Base-by-base conservation (phyloP, 768 basidiomycete species). In the Termitomyces sp. region DNA sequence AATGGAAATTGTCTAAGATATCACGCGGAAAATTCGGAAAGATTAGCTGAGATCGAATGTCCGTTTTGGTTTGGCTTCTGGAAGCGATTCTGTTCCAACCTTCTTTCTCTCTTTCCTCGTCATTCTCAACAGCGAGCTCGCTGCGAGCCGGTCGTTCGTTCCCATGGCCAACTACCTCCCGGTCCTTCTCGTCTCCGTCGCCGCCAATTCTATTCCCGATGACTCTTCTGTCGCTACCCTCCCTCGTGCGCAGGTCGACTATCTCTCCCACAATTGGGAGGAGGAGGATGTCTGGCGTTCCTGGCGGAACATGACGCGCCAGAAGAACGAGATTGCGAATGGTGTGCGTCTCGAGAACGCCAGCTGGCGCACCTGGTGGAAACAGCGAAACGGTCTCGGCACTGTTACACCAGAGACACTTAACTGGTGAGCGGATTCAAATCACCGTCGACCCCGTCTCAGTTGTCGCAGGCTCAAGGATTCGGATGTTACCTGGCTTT, bases 321-420 rank as follows among this genome's bases (percentile, higher is more conserved):
- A 94, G 78, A 99, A 98, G 83, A 90, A 96, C 68, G 96, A 93
- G 73, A 97, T 99, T 66, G 84, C 92, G 6, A 98, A 99, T 68
- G 96, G 96, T 45, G 78, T 88, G 46, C 78, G 96, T 47, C 82
- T 99, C 54, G 97, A 99, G 78, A 99, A 99, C 65, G 97, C 97
- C 9, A 92, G 89, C 58, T 99, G 96, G 96, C 77, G 96, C 41
- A 98, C 95, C 1, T 99, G 96, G 96, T 98, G 95, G 87, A 98
- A 98, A 74, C 95, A 98, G 80, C 78, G 96, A 59, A 97, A 97
- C 64, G 90, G 94, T 61, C 81, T 99, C 58, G 91, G 88, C 75
- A 99, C 96, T 0, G 80, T 99, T 68, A 89, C 87, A 24, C 96
- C 96, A 55, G 97, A 99, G 76, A 97, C 95, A 3, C 83, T 99